A percentile compares a stretch with the other conserved stretches of the same genome.
phyloP scores from a whole-genome alignment of 257 asterid species.

The Solanum acaule region DNA sequence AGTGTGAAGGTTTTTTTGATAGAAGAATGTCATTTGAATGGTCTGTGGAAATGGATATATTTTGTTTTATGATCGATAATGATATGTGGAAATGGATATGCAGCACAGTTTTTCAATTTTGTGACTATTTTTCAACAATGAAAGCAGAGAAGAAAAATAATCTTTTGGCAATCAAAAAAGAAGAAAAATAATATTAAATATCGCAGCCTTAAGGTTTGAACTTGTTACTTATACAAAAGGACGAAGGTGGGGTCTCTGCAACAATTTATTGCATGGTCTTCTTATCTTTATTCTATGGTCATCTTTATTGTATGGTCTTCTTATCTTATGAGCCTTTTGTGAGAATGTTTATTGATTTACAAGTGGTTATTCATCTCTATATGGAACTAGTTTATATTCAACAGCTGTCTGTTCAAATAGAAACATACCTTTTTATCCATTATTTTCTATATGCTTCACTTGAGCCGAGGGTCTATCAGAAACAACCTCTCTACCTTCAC shows the following conservation, averaged over 20 bases:
- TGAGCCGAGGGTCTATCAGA: not conserved
- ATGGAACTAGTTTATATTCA: not conserved
- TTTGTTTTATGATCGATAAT: not conserved
- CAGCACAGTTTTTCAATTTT: not conserved
- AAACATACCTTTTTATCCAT: not conserved
- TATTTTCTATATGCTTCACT: not conserved
- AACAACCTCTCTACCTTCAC: not conserved
- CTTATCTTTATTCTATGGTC: not conserved
- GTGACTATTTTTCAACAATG: not conserved
- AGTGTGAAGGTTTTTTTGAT: not conserved
- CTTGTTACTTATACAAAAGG: not conserved
- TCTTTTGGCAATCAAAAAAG: not conserved
- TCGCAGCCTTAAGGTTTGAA: not conserved
- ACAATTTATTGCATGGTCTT: not conserved
- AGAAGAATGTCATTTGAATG: not conserved
- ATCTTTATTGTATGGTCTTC: not conserved
- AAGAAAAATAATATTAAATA: not conserved
- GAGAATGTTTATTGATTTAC: not conserved
- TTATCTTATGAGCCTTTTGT: not conserved
- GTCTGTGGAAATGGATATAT: not conserved
- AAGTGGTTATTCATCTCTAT: not conserved
- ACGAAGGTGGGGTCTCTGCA: not conserved
- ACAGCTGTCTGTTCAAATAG: not conserved
- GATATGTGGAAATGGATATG: not conserved
- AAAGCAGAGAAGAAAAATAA: not conserved